phyloP scores from a whole-genome alignment of 768 basidiomycete genomes.

The Crassisporium funariophilum region DNA sequence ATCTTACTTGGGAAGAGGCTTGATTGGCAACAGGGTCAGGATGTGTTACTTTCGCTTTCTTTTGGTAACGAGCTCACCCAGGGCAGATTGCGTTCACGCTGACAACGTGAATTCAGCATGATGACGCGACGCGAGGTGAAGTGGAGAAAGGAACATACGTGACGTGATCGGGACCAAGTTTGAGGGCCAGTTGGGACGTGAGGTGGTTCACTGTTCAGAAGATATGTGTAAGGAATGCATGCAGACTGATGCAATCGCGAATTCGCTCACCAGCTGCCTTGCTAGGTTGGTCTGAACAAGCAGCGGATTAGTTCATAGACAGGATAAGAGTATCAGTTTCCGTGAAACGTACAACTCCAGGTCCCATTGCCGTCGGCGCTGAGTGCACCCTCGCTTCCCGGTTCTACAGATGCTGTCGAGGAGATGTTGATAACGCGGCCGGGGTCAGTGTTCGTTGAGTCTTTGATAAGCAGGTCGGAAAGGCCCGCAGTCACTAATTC shows the following conservation, averaged over 20 bases:
- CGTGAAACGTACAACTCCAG: conserved; percentile 69
- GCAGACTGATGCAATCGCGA: background rate
- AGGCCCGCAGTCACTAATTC: conserved; percentile 56
- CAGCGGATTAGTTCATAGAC: background rate
- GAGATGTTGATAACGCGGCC: conserved; percentile 84
- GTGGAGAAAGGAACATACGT: conserved; percentile 49
- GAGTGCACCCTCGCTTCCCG: conserved; percentile 51
- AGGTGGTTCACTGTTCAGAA: conserved; percentile 68
- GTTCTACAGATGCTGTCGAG: conserved; percentile 61
- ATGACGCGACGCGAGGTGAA: background rate
- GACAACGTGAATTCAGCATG: background rate
- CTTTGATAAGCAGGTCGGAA: conserved; percentile 66
- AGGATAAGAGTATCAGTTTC: background rate
- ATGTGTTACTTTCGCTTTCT: no score
- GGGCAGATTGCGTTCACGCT: conserved; percentile 87
- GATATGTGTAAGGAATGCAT: background rate
- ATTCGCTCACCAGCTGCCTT: conserved; percentile 70
- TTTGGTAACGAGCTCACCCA: conserved; percentile 56
- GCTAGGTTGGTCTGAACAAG: conserved; percentile 65
- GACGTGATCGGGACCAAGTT: conserved; percentile 59
- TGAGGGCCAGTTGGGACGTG: conserved; percentile 69
- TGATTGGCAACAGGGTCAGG: conserved; percentile 1
- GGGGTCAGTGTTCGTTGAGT: conserved; percentile 62
- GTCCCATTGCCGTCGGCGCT: conserved; percentile 62
- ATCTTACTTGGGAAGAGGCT: conserved; percentile 80